Evolutionary conservation across 148 eudicot species (phyloP).

Genomic region (Arctostaphylos glauca): DNA sequence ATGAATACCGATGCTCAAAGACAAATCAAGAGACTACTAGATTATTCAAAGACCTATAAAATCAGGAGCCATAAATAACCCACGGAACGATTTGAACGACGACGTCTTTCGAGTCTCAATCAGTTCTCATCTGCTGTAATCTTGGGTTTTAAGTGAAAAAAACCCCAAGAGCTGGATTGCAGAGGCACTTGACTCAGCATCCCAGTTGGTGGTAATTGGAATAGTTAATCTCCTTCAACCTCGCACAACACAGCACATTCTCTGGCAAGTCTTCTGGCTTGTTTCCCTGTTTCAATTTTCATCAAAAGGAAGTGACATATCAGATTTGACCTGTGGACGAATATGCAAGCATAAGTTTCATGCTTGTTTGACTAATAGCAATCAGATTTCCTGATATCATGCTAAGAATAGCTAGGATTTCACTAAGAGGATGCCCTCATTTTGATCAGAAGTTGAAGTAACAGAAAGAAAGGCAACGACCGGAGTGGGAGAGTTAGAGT

Average conservation of each 20-base stretch:
- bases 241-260: background rate
- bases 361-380: background rate
- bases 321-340: too few species aligned
- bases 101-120: background rate
- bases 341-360: background rate
- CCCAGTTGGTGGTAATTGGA: slow-evolving; percentile 8
- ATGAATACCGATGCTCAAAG: background rate
- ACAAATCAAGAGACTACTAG: background rate
- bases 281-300: slow-evolving; percentile 9
- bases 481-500: too few species aligned
- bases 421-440: too few species aligned
- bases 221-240: background rate
- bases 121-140: background rate
- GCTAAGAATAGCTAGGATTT: too few species aligned
- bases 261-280: slow-evolving; percentile 4
- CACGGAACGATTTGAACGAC: background rate
- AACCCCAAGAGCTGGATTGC: background rate
- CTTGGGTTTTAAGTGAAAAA: background rate
- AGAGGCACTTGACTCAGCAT: background rate
- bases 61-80: background rate
- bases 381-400: too few species aligned
- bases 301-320: background rate
- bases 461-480: too few species aligned
- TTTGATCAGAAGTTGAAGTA: too few species aligned
- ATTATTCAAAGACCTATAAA: background rate